Percentiles rank a stretch among this genome's conserved stretches.
Conservation (phyloP, 2,329 filamentous ascomycete genomes). For the Exophiala sideris region DNA sequence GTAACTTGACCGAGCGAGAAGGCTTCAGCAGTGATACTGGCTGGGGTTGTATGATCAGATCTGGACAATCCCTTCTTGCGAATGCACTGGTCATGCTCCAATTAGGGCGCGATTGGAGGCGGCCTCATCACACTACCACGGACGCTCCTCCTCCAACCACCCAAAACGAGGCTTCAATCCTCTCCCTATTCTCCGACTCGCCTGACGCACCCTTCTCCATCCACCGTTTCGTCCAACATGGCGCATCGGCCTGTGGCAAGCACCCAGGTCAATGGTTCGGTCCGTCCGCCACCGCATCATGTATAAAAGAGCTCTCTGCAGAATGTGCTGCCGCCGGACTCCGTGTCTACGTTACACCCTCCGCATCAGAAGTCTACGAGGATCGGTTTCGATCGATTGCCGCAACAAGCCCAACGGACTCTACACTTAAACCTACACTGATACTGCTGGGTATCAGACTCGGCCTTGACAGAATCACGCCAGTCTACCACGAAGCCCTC, state of each 20-base stretch:
- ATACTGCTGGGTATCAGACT: constrained; percentile 85
- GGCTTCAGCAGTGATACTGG: constrained; percentile 92
- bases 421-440: constrained; percentile 75
- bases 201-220: constrained; percentile 86
- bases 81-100: constrained; percentile 72
- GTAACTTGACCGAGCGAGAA: constrained; percentile 72
- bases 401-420: constrained; percentile 53
- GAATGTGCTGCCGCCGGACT: constrained; percentile 60
- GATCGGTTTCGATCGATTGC: constrained; percentile 80
- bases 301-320: constrained; percentile 79
- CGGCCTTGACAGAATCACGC: constrained; percentile 90
- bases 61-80: constrained; percentile 86
- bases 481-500: constrained; percentile 92
- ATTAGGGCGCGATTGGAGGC: constrained; percentile 63
- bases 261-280: constrained; percentile 98
- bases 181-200: constrained; percentile 84
- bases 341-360: constrained; percentile 82
- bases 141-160: not conserved
- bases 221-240: constrained; percentile 87
- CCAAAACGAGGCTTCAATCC: constrained; percentile 46
- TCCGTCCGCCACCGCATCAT: constrained; percentile 89
- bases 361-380: constrained; percentile 89
- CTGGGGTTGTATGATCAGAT: constrained; percentile 99
- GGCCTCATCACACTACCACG: constrained; percentile 15
- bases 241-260: constrained; percentile 82